phyloP scores from a whole-genome alignment of 202 grass and related monocot species.

The Hordeum pubiflorum region DNA sequence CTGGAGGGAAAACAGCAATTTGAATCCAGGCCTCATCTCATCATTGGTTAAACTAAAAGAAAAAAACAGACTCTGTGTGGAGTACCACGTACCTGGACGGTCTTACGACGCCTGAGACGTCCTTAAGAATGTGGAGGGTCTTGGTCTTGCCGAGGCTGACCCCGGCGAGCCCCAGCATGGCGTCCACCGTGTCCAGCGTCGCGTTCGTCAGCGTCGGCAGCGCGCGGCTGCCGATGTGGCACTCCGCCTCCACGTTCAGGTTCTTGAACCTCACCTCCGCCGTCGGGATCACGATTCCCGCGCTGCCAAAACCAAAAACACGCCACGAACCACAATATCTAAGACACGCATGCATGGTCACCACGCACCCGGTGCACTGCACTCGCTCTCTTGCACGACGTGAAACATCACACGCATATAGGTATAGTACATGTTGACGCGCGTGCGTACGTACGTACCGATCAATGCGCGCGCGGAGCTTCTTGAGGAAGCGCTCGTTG shows the following conservation, averaged over 20 bases:
- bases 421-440: no score
- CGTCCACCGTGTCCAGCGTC: conserved; percentile 35
- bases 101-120: conserved; percentile 39
- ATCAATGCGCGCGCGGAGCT: conserved; percentile 64
- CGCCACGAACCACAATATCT: neutral
- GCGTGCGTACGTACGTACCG: conserved; percentile 6
- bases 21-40: neutral
- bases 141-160: conserved; percentile 34
- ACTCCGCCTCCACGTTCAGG: conserved; percentile 50
- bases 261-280: conserved; percentile 50
- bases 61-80: no score
- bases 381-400: no score
- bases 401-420: no score
- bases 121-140: conserved; percentile 47
- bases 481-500: conserved; percentile 69
- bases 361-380: no score
- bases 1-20: neutral
- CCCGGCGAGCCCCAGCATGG: conserved; percentile 23
- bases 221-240: conserved; percentile 48
- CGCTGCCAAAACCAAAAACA: conserved; percentile 23
- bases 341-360: neutral
- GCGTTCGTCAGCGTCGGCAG: conserved; percentile 62
- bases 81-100: conserved; percentile 33
- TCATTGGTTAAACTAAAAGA: no score
- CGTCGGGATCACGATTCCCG: conserved; percentile 48